These are phyloP conservation scores for Coniochaeta hoffmannii DNA, from an alignment of 2,329 filamentous ascomycete species.

Conservation along the genomic window DNA sequence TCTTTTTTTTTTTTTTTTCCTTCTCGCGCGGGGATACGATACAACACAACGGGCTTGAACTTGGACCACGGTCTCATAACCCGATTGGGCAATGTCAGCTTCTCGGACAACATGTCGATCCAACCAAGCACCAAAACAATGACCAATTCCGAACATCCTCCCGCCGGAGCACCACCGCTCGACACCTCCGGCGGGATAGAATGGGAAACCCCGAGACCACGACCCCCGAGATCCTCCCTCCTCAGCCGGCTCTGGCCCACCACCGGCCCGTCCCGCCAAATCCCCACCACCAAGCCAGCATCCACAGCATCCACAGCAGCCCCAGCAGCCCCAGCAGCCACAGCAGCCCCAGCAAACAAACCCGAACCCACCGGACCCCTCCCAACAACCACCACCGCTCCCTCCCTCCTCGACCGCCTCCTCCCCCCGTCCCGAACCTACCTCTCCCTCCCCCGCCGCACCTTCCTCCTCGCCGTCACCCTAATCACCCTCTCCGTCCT, in stretches of 20 bases:
- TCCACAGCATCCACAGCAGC: no score
- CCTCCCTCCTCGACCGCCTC: constrained; percentile 4
- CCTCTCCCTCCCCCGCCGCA: constrained; percentile 5
- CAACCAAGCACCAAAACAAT: neutral
- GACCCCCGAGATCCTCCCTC: neutral
- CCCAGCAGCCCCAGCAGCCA: no score
- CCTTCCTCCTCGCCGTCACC: constrained; percentile 6
- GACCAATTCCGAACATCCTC: neutral
- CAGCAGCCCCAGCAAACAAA: neutral
- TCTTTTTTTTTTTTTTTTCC: no score
- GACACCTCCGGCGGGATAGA: neutral
- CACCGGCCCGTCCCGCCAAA: constrained; percentile 3
- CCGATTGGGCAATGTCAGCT: neutral
- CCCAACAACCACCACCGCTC: constrained; percentile 2
- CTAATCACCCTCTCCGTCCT: constrained; percentile 3
- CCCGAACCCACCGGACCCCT: neutral
- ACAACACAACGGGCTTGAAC: neutral
- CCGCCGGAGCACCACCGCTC: neutral
- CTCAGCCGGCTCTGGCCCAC: neutral
- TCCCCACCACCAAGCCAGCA: neutral
- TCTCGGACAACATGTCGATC: neutral
- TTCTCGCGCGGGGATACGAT: neutral
- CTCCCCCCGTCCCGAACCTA: constrained; percentile 7
- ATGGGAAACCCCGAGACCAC: neutral
- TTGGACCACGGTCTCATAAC: neutral